Conservation (phyloP, 805 yeast genomes). For the Kazachstania martiniae region DNA sequence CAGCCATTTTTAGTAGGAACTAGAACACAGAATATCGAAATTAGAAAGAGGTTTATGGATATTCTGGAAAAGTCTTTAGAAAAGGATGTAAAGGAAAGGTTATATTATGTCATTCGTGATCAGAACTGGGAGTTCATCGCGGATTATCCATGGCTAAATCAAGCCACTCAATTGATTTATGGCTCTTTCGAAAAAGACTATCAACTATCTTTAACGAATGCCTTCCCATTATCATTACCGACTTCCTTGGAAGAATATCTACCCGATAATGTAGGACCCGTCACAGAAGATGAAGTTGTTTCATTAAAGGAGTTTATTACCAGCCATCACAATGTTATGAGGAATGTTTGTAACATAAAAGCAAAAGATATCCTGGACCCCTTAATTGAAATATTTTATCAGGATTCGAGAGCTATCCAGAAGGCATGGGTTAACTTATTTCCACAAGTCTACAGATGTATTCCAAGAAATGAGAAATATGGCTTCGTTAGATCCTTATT, state of each 20-base stretch:
- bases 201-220: constrained; percentile 36
- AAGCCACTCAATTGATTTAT: constrained; percentile 76
- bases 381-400: constrained; percentile 69
- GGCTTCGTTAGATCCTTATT: constrained; percentile 79
- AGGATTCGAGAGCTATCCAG: constrained; percentile 69
- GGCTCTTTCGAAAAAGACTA: constrained; percentile 57
- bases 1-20: constrained; percentile 95
- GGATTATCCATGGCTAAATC: constrained; percentile 90
- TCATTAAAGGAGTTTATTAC: constrained; percentile 25
- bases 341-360: constrained; percentile 29
- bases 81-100: constrained; percentile 61
- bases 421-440: constrained; percentile 75
- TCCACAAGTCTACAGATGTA: constrained; percentile 65
- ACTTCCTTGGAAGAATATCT: constrained; percentile 8
- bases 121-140: constrained; percentile 96
- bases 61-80: constrained; percentile 74
- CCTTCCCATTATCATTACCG: constrained; percentile 42
- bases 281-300: constrained; percentile 3
- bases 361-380: constrained; percentile 61
- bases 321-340: constrained; percentile 23
- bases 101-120: constrained; percentile 81
- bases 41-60: constrained; percentile 67
- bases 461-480: constrained; percentile 69
- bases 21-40: constrained; percentile 60
- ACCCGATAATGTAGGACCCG: constrained; percentile 11